phyloP scores from a whole-genome alignment of 768 basidiomycete genomes.

The Pisolithus orientalis region DNA sequence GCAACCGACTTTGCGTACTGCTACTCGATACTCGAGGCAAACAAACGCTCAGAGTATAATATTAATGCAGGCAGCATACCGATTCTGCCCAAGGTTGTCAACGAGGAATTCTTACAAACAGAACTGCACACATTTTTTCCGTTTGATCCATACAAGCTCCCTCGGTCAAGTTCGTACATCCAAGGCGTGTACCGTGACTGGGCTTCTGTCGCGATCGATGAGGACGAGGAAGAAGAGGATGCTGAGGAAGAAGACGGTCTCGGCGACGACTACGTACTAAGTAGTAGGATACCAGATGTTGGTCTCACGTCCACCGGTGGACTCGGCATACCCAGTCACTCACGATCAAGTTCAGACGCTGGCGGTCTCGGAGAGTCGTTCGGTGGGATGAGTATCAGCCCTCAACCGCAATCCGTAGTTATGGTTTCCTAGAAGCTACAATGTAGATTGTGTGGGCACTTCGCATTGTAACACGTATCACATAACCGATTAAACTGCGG shows the following conservation, averaged over 20 bases:
- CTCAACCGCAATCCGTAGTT: slow-evolving; percentile 28
- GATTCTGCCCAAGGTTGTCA: slow-evolving; percentile 16
- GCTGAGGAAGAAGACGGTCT: slow-evolving; percentile 46
- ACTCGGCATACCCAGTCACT: slow-evolving; percentile 17
- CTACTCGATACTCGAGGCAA: slow-evolving; percentile 87
- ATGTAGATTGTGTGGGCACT: neutral
- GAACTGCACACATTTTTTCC: slow-evolving; percentile 96
- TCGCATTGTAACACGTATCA: neutral
- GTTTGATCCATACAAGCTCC: slow-evolving; percentile 94
- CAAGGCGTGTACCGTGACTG: slow-evolving; percentile 86
- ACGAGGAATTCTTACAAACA: slow-evolving; percentile 38
- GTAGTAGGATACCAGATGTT: neutral
- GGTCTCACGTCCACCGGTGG: slow-evolving; percentile 5
- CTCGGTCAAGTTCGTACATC: slow-evolving; percentile 70
- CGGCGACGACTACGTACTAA: slow-evolving; percentile 21
- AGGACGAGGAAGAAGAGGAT: slow-evolving; percentile 66
- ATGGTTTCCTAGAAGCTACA: slow-evolving; percentile 8
- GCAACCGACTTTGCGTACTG: slow-evolving; percentile 91
- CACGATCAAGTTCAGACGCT: slow-evolving; percentile 30
- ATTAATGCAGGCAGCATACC: slow-evolving; percentile 19
- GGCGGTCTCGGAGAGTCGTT: slow-evolving; percentile 60
- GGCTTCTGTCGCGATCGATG: slow-evolving; percentile 67
- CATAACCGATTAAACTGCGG: neutral
- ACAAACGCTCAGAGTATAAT: slow-evolving; percentile 59
- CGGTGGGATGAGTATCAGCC: slow-evolving; percentile 83